Base-by-base conservation (phyloP, 768 basidiomycete species). In the Thelephora aurantiotincta region DNA sequence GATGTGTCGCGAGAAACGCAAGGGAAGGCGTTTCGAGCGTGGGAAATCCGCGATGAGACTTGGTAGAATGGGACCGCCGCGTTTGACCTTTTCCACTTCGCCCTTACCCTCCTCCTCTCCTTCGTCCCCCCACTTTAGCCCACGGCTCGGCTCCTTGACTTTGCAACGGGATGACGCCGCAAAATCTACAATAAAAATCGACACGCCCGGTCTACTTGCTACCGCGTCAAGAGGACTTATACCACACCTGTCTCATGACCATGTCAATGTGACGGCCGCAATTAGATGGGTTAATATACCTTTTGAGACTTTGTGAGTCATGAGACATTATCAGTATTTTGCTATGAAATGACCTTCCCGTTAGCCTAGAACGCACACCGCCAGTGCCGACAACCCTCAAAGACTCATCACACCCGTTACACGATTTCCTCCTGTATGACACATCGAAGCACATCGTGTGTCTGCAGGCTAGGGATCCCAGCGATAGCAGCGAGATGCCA, bases 231-330 rank as follows among this genome's bases (percentile, higher is more conserved):
- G 87, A 12, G 87, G 87, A 0, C 67, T 80, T 22, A 68, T 90
- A 0, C 80, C 81, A 0, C 87, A 90, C 60, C 65, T 89, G 5
- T 79, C 82, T 6, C 65, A 74, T 38, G 84, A 86, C 55, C 75
- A 83, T 48, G 61, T 70, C 19, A 55, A 56, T 16, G 52, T 54
- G 23, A 73, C 73, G 1, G 54, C 63, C 7, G 69, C 75, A 1
- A 71, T 85, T 30, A 68, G 60, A 49, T 84, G 82, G 74, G 61
- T 83, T 0, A 72, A 82, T 50, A 64, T 88, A 0, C 77, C 86
- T 0, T 89, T 88, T 56, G 87, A 90, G 63, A 72, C 78, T 16
- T 90, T 89, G 87, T 89, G 62, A 74, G 80, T 46, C n/a, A 13
- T 13, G 71, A 20, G 44, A 22, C 23, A 46, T 38, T 49, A 16